Percentiles rank a stretch among this genome's conserved stretches.
phyloP scores from a whole-genome alignment of 1,284 basidiomycete species.

The Neolentinus lepideus region DNA sequence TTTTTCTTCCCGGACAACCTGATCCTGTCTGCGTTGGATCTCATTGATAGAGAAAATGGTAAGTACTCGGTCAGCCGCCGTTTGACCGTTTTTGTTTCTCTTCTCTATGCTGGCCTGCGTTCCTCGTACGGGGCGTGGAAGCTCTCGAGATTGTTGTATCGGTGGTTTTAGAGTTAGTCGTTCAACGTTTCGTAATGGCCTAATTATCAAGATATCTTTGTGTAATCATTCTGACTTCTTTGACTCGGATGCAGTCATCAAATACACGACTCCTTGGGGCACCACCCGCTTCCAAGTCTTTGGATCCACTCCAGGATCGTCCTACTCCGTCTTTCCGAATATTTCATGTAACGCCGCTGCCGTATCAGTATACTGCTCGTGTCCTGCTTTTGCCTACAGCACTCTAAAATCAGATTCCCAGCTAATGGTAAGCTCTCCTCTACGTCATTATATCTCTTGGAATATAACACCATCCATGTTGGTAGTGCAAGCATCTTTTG shows the following conservation, averaged over 20 bases:
- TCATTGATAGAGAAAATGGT: constrained; percentile 63
- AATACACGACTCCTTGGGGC: constrained; percentile 49
- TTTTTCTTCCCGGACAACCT: constrained; percentile 53
- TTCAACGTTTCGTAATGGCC: no score
- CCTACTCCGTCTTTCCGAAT: constrained; percentile 53
- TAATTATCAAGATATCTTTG: no score
- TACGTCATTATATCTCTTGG: constrained; percentile 8
- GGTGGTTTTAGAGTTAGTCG: no score
- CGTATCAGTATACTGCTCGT: constrained; percentile 57
- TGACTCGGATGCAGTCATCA: constrained; percentile 48
- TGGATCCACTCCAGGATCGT: constrained; percentile 42
- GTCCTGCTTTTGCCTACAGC: constrained; percentile 60
- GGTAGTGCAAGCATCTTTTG: constrained; percentile 73
- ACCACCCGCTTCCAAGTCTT: constrained; percentile 55
- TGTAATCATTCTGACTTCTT: background rate
- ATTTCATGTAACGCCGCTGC: constrained; percentile 26
- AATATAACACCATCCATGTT: background rate
- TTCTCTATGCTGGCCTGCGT: no score
- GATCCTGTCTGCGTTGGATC: constrained; percentile 61
- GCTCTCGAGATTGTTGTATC: no score
- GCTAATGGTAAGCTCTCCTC: constrained; percentile 42
- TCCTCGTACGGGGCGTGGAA: no score
- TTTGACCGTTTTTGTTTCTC: no score
- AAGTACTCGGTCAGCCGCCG: constrained; percentile 10
- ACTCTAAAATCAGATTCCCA: constrained; percentile 53